Evolutionary conservation across 2,329 filamentous ascomycete genomes (phyloP).

Genomic region (Fonsecaea monophora): DNA sequence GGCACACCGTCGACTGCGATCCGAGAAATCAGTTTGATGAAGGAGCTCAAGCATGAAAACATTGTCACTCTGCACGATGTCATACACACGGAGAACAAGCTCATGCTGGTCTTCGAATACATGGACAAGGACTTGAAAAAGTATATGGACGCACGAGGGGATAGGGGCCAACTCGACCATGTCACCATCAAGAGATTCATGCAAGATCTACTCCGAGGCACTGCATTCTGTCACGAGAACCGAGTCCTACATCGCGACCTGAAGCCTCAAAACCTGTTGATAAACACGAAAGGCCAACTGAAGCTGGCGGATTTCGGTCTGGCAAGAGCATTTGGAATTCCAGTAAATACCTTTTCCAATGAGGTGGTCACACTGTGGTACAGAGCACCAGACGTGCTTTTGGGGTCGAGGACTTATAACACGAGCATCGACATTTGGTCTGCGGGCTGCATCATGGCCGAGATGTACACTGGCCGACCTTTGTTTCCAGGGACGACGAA

Average conservation of each 20-base stretch:
- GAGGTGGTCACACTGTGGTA: slow-evolving; percentile 68
- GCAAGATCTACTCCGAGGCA: slow-evolving; percentile 94
- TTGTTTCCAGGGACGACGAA: slow-evolving; percentile 98
- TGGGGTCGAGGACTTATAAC: slow-evolving; percentile 95
- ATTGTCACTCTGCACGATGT: slow-evolving; percentile 98
- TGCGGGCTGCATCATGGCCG: slow-evolving; percentile 98
- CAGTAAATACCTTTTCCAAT: slow-evolving; percentile 88
- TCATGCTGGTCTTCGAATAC: slow-evolving; percentile 98
- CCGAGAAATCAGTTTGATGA: slow-evolving; percentile 98
- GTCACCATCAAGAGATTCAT: slow-evolving; percentile 98
- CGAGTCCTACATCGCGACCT: slow-evolving; percentile 91
- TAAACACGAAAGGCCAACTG: slow-evolving; percentile 83
- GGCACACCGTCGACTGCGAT: slow-evolving; percentile 97
- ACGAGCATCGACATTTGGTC: slow-evolving; percentile 99
- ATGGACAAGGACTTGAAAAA: slow-evolving; percentile 99
- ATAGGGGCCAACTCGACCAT: slow-evolving; percentile 86
- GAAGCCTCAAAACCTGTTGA: slow-evolving; percentile 89
- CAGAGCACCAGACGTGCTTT: slow-evolving; percentile 90
- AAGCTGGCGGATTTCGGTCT: slow-evolving; percentile 91
- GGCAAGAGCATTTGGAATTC: slow-evolving; percentile 88
- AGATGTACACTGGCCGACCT: slow-evolving; percentile 96
- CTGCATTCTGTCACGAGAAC: slow-evolving; percentile 98
- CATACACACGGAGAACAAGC: slow-evolving; percentile 98
- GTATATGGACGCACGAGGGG: slow-evolving; percentile 95
- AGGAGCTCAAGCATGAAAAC: slow-evolving; percentile 98